phyloP scores from a whole-genome alignment of 2,329 filamentous ascomycete species.

The Sclerotinia sclerotiorum region DNA sequence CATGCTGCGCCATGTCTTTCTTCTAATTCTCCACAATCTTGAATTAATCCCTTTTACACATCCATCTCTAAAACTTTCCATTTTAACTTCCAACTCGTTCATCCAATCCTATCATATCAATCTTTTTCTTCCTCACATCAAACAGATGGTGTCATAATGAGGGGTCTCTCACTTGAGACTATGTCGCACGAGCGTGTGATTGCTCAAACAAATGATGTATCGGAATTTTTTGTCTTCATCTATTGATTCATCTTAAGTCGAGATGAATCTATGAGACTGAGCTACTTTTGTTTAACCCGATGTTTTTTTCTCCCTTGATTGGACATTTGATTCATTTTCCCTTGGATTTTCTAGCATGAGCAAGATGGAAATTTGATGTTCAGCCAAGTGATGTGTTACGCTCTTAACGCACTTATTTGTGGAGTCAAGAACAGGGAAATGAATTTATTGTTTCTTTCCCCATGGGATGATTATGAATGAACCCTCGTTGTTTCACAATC shows the following conservation, averaged over 20 bases:
- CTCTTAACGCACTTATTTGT: not conserved
- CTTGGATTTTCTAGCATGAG: not conserved
- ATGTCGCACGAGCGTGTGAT: not conserved
- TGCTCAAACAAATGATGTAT: not conserved
- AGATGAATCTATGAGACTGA: not conserved
- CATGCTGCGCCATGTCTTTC: constrained; percentile 2
- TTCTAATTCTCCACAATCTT: not conserved
- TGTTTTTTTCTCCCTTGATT: not conserved
- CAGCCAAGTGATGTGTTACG: not conserved
- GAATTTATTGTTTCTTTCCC: too few species aligned
- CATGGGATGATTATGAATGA: not conserved
- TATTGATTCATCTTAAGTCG: constrained; percentile 5
- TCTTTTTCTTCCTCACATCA: constrained; percentile 3
- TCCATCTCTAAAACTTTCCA: not conserved
- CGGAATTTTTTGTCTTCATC: not conserved
- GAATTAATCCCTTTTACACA: not conserved
- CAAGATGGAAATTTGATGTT: not conserved
- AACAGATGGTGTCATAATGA: not conserved
- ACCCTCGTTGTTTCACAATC: not conserved
- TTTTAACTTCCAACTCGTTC: not conserved
- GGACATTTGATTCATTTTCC: not conserved
- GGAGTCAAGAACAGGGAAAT: not conserved
- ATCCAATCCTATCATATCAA: not conserved
- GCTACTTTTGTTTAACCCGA: not conserved
- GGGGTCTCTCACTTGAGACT: not conserved